Evolutionary conservation across 164 flowering plant genomes (phyloP).

Genomic region (Kalanchoe fedtschenkoi): DNA sequence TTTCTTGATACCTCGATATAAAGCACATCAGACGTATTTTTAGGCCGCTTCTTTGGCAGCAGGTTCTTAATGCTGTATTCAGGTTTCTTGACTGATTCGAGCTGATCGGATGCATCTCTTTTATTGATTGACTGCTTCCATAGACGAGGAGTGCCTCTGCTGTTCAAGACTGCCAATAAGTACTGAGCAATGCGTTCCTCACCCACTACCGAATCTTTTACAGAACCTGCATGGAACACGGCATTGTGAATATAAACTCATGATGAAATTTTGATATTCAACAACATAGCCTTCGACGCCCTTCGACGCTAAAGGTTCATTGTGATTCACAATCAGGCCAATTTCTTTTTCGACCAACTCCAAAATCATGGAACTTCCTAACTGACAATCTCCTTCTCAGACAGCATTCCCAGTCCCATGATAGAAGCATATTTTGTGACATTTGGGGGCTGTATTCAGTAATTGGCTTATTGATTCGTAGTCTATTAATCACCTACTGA

Average conservation of each 20-base stretch:
- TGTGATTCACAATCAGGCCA: neutral
- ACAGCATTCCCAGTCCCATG: neutral
- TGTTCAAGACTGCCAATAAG: slow-evolving; percentile 66
- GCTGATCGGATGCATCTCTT: slow-evolving; percentile 25
- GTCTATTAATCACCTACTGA: neutral
- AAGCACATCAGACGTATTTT: slow-evolving; percentile 30
- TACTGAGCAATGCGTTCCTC: slow-evolving; percentile 92
- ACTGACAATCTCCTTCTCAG: neutral
- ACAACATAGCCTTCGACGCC: neutral
- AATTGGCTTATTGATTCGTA: neutral
- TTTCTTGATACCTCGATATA: slow-evolving; percentile 50
- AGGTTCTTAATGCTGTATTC: slow-evolving; percentile 35
- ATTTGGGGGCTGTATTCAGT: neutral
- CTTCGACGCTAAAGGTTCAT: no score
- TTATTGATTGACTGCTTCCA: slow-evolving; percentile 49
- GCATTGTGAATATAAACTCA: neutral
- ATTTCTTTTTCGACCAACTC: neutral
- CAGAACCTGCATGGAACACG: slow-evolving; percentile 45
- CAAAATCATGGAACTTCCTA: neutral
- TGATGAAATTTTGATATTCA: neutral
- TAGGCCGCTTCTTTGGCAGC: slow-evolving; percentile 32
- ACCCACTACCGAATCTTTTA: slow-evolving; percentile 90
- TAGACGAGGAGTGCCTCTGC: slow-evolving; percentile 77
- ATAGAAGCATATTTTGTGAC: no score
- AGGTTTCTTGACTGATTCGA: slow-evolving; percentile 24